Base-by-base conservation (phyloP, 139 green algal species). In the Zygnema circumcarinatum region DNA sequence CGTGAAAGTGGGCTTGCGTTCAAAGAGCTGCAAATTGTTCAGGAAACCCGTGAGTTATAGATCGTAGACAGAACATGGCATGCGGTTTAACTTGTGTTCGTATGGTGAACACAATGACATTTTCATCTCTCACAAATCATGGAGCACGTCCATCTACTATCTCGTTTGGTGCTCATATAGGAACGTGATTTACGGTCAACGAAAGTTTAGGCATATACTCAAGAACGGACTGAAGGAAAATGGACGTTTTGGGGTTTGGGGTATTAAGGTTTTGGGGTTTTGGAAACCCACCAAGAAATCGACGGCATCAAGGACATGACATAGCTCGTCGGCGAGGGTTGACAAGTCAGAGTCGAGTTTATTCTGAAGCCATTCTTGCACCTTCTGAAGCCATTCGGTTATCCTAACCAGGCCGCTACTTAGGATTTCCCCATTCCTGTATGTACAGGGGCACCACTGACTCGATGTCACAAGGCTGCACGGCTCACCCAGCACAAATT, bases 361-460 rank as follows among this genome's bases (percentile, higher is more conserved):
- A 25, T 62, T 36, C 20, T 36, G 35, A 33, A 40, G 36, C 35
- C 69, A 39, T 52, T 3, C 16, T 41, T 52, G 35, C 7, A 52
- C 69, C 11, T 78, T 11, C 0, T 68, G 38, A 21, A 86, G 29
- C 79, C 79, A 86, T 39, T 79, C n/a, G 22, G 53, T 40, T 29
- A 86, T 38, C 2, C 41, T 67, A 25, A 25, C 54, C 0, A 86
- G 56, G 21, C 79, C 79, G 38, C 67, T 38, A n/a, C 32, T n/a
- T 22, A 86, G 33, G 0, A 54, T 76, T 68, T 86, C 79, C 3
- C 40, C 79, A n/a, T 86, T 86, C 38, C 52, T 86, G 79, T 73
- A 86, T 29, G 56, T 86, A 40, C 79, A 86, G 29, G 79, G 79
- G 0, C 79, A 86, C 79, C 79, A 86, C 79, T 74, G 79, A 29